Evolutionary conservation across 2,329 filamentous ascomycete species (phyloP).

Genomic region (Daldinia eschscholtzii): DNA sequence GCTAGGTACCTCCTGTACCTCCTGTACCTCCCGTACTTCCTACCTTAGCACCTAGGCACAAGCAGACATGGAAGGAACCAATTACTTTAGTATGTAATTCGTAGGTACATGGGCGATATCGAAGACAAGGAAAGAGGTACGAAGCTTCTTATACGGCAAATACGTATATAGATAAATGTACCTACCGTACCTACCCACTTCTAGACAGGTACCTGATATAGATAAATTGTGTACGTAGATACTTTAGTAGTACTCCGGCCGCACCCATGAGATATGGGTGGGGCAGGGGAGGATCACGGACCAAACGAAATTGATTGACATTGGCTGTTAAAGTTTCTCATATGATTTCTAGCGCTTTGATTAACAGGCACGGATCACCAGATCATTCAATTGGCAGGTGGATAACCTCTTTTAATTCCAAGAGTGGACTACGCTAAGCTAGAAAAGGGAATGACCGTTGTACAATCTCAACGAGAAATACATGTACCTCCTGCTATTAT

Average conservation of each 20-base stretch:
- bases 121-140: conserved; percentile 9
- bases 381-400: conserved; percentile 27
- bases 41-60: conserved; percentile 7
- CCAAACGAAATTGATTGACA: conserved; percentile 30
- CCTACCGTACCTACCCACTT: background rate
- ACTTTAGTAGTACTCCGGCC: background rate
- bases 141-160: background rate
- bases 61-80: background rate
- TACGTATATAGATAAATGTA: background rate
- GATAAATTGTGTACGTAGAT: background rate
- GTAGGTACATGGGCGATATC: background rate
- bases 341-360: conserved; percentile 33
- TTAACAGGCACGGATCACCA: conserved; percentile 42
- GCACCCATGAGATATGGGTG: background rate
- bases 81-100: too few relatives aligned
- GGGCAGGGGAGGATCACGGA: conserved; percentile 9
- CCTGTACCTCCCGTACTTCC: too few relatives aligned
- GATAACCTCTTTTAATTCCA: conserved; percentile 34
- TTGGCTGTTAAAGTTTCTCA: conserved; percentile 43
- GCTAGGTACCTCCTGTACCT: conserved; percentile 2
- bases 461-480: conserved; percentile 19
- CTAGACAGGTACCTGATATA: background rate
- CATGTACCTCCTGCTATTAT: too few relatives aligned
- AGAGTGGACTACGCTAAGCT: conserved; percentile 30
- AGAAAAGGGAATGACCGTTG: conserved; percentile 11